Conservation (phyloP, 2,329 filamentous ascomycete species). For the Westerdykella aurantiaca region DNA sequence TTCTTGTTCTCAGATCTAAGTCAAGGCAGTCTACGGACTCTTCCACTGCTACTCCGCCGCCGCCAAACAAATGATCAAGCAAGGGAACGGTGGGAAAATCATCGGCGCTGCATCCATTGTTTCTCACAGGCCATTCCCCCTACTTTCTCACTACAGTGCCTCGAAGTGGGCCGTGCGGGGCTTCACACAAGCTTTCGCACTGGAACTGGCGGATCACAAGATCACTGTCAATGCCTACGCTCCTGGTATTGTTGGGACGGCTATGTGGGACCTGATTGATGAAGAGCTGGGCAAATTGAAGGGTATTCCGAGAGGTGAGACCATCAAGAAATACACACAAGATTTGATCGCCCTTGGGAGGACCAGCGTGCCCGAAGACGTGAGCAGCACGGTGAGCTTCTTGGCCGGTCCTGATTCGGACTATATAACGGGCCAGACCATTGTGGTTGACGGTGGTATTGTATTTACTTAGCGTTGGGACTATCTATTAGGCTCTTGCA, state of each 20-base stretch:
- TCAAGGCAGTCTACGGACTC: too few species aligned
- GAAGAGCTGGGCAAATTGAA: constrained; percentile 50
- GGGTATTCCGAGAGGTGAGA: constrained; percentile 49
- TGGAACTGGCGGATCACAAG: too few species aligned
- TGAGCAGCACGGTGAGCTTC: constrained; percentile 58
- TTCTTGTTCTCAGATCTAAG: too few species aligned
- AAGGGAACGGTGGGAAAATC: too few species aligned
- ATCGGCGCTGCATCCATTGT: constrained; percentile 36
- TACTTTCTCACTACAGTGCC: constrained; percentile 58
- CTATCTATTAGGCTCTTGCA: background rate
- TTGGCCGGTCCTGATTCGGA: constrained; percentile 55
- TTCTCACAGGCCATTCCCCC: constrained; percentile 54
- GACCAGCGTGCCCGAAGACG: constrained; percentile 57
- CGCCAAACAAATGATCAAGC: too few species aligned
- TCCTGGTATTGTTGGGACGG: constrained; percentile 57
- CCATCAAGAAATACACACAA: constrained; percentile 50
- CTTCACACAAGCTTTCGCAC: constrained; percentile 54
- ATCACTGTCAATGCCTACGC: too few species aligned
- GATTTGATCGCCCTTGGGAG: constrained; percentile 54
- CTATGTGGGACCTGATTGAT: constrained; percentile 66
- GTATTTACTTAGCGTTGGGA: constrained; percentile 37
- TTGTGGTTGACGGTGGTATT: constrained; percentile 58
- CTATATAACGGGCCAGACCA: constrained; percentile 61
- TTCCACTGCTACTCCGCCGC: too few species aligned
- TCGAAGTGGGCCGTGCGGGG: constrained; percentile 63